Conservation (phyloP, 1,284 basidiomycete genomes). For the Sphaerobolus stellatus region DNA sequence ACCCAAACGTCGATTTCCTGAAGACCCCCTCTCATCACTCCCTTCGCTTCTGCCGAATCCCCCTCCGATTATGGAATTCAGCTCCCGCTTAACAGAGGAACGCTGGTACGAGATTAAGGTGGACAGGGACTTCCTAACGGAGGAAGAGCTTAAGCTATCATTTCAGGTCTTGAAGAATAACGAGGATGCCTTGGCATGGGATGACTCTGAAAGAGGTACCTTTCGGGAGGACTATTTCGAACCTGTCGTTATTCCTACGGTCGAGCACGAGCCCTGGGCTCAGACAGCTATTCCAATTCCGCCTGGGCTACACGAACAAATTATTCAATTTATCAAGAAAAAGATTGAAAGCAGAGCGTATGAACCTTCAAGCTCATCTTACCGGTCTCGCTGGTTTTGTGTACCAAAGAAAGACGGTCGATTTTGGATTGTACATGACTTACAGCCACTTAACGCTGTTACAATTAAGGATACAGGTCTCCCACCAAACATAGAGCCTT, state of each 20-base stretch:
- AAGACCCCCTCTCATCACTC: slow-evolving; percentile 33
- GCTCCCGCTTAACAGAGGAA: background rate
- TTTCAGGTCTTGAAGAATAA: slow-evolving; percentile 14
- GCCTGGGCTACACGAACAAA: slow-evolving; percentile 34
- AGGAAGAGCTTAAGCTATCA: slow-evolving; percentile 27
- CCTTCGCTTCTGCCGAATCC: slow-evolving; percentile 25
- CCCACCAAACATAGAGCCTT: slow-evolving; percentile 18
- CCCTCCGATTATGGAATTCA: slow-evolving; percentile 26
- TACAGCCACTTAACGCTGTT: slow-evolving; percentile 34
- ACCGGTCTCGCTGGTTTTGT: slow-evolving; percentile 39
- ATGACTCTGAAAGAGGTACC: slow-evolving; percentile 30
- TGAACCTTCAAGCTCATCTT: slow-evolving; percentile 37
- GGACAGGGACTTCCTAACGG: slow-evolving; percentile 28
- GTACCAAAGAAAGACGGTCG: slow-evolving; percentile 39
- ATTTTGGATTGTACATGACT: slow-evolving; percentile 12
- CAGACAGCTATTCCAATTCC: slow-evolving; percentile 39
- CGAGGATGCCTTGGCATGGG: slow-evolving; percentile 34
- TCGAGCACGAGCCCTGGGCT: slow-evolving; percentile 37
- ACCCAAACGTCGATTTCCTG: slow-evolving; percentile 17
- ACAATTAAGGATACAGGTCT: slow-evolving; percentile 33
- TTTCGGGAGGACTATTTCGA: slow-evolving; percentile 37
- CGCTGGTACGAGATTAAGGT: slow-evolving; percentile 1
- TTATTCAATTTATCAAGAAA: slow-evolving; percentile 30
- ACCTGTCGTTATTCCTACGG: slow-evolving; percentile 31
- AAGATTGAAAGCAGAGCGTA: slow-evolving; percentile 36